Conservation (phyloP, 441 rosid genomes). For the Pelargonium cotyledonis region DNA sequence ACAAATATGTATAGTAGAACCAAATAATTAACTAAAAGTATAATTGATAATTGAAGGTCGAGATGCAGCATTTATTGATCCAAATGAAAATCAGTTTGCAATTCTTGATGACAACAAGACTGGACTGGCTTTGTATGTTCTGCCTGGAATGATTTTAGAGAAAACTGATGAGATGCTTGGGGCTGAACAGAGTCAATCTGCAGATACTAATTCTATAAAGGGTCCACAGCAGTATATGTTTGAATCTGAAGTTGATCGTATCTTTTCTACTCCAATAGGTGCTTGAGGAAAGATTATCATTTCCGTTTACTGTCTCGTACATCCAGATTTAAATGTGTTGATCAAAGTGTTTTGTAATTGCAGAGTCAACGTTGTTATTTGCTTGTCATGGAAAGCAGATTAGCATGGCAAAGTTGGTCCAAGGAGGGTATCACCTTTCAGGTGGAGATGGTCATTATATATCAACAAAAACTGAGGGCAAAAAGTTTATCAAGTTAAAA, state of each 20-base stretch:
- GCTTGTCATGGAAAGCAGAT: constrained; percentile 82
- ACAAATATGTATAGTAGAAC: constrained; percentile 19
- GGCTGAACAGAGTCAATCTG: constrained; percentile 53
- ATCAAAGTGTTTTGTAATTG: constrained; percentile 31
- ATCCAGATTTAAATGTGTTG: constrained; percentile 23
- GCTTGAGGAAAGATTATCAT: constrained; percentile 25
- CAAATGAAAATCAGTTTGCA: constrained; percentile 79
- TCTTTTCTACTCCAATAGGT: constrained; percentile 98
- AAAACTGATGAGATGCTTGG: constrained; percentile 61
- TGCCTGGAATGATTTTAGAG: constrained; percentile 62
- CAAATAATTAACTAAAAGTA: constrained; percentile 14
- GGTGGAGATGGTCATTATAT: constrained; percentile 79
- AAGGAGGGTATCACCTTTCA: constrained; percentile 47
- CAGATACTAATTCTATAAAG: constrained; percentile 55
- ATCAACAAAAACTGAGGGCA: constrained; percentile 81
- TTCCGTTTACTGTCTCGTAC: constrained; percentile 15
- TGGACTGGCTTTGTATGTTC: constrained; percentile 66
- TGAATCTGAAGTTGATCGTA: constrained; percentile 88
- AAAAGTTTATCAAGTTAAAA: constrained; percentile 78
- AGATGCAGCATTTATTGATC: constrained; percentile 93
- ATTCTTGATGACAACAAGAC: constrained; percentile 94
- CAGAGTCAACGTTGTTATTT: constrained; percentile 92
- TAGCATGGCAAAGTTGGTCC: constrained; percentile 81
- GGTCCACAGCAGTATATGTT: constrained; percentile 87
- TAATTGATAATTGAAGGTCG: constrained; percentile 46